These are phyloP conservation scores for Lathyrus tuberosus DNA, from an alignment of 306 rosid genomes.

Conservation along the genomic window DNA sequence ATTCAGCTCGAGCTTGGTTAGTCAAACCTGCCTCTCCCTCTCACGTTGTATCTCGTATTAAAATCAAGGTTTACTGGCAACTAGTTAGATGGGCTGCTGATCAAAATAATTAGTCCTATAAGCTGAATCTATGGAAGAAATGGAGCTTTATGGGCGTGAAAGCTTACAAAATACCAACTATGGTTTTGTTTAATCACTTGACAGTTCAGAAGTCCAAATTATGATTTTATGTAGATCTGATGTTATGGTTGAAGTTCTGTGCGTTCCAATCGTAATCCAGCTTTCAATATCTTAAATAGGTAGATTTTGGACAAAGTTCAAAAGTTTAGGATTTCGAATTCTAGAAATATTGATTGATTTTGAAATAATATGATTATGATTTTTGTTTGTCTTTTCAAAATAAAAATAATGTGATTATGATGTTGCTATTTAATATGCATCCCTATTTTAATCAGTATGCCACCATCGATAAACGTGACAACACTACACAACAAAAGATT, in stretches of 20 bases:
- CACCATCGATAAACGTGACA: neutral
- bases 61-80: neutral
- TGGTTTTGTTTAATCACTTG: conserved; percentile 3
- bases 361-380: neutral
- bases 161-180: conserved; percentile 19
- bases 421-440: neutral
- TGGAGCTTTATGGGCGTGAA: neutral
- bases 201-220: conserved; percentile 1
- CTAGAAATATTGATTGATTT: neutral
- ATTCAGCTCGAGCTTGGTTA: conserved; percentile 7
- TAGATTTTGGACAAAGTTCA: neutral
- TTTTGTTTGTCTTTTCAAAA: neutral
- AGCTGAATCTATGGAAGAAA: conserved; percentile 25
- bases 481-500: neutral
- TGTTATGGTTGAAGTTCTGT: conserved; percentile 7
- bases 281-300: neutral
- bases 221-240: neutral
- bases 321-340: neutral
- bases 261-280: conserved; percentile 12
- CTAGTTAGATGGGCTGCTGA: neutral
- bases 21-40: conserved; percentile 15
- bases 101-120: conserved; percentile 15
- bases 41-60: neutral
- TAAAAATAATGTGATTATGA: neutral
- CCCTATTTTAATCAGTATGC: neutral